Evolutionary conservation across 139 green algal species (phyloP).

Genomic region (Ettlia oleoabundans): DNA sequence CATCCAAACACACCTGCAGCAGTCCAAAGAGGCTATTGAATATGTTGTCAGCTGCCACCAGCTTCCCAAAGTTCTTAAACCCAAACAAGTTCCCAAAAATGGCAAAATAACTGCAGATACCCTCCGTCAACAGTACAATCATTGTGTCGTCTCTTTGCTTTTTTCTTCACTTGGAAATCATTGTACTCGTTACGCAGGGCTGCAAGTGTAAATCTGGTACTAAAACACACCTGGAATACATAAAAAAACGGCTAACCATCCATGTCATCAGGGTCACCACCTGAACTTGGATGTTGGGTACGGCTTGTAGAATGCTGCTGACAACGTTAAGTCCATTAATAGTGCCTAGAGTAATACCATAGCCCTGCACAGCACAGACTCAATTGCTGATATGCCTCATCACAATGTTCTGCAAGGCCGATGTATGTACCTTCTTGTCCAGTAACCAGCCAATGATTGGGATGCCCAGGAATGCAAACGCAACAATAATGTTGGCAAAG

Average conservation of each 20-base stretch:
- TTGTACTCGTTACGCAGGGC: not conserved
- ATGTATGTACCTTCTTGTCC: slow-evolving; percentile 56
- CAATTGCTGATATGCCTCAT: not conserved
- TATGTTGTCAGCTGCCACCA: slow-evolving; percentile 71
- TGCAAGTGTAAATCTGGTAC: not conserved
- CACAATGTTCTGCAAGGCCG: not conserved
- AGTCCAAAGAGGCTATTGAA: slow-evolving; percentile 65
- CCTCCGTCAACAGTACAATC: too few relatives aligned
- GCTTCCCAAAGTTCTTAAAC: slow-evolving; percentile 63
- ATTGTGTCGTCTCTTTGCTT: too few relatives aligned
- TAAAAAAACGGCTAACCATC: slow-evolving; percentile 61
- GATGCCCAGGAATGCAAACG: slow-evolving; percentile 62
- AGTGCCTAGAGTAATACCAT: slow-evolving; percentile 61
- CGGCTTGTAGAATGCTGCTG: slow-evolving; percentile 51
- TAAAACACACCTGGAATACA: slow-evolving; percentile 52
- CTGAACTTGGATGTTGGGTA: slow-evolving; percentile 56
- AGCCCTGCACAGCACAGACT: slow-evolving; percentile 41
- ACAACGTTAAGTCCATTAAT: slow-evolving; percentile 62
- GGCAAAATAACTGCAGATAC: slow-evolving; percentile 67
- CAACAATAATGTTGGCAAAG: slow-evolving; percentile 66
- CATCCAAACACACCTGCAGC: slow-evolving; percentile 28
- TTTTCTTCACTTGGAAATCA: too few relatives aligned
- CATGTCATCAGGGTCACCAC: slow-evolving; percentile 60
- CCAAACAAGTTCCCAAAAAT: slow-evolving; percentile 72
- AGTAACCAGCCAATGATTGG: slow-evolving; percentile 66